These are phyloP conservation scores for Volvariella surrecta DNA, from an alignment of 1,284 basidiomycete genomes.

Conservation along the genomic window DNA sequence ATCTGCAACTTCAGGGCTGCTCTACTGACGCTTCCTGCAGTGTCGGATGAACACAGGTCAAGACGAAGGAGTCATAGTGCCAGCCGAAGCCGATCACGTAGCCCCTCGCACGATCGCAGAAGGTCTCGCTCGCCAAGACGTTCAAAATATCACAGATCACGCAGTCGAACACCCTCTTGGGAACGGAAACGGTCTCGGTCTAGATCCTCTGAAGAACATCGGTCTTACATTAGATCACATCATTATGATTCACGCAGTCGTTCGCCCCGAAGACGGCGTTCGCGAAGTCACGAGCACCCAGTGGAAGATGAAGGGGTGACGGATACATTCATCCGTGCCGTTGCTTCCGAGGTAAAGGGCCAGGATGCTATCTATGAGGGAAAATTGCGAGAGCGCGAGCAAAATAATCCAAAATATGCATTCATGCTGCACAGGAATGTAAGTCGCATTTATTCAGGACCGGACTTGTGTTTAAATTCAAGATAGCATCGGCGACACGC, in stretches of 20 bases:
- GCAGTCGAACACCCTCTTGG: conserved; percentile 40
- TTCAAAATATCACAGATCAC: conserved; percentile 23
- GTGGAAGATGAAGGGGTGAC: conserved; percentile 61
- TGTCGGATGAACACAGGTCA: conserved; percentile 10
- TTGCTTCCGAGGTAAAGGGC: conserved; percentile 77
- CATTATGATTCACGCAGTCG: conserved; percentile 28
- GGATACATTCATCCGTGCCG: conserved; percentile 78
- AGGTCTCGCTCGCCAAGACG: conserved; percentile 33
- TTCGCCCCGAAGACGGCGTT: conserved; percentile 30
- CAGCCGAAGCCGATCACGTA: conserved; percentile 24
- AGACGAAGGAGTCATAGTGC: conserved; percentile 16
- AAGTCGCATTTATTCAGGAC: conserved; percentile 18
- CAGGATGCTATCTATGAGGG: conserved; percentile 77
- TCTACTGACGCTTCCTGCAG: conserved; percentile 15
- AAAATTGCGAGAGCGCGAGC: conserved; percentile 69
- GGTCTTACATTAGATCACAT: conserved; percentile 21
- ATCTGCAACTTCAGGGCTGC: not conserved
- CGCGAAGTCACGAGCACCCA: conserved; percentile 25
- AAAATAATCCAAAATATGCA: conserved; percentile 71
- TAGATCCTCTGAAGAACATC: too few relatives aligned
- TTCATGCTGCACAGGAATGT: conserved; percentile 72
- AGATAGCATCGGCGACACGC: conserved; percentile 72
- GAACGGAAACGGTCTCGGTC: conserved; percentile 27
- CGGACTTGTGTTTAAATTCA: conserved; percentile 7
- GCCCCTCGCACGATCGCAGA: conserved; percentile 36